phyloP scores from a whole-genome alignment of 352 stramenopile genomes.

The Aphanomyces euteiches region DNA sequence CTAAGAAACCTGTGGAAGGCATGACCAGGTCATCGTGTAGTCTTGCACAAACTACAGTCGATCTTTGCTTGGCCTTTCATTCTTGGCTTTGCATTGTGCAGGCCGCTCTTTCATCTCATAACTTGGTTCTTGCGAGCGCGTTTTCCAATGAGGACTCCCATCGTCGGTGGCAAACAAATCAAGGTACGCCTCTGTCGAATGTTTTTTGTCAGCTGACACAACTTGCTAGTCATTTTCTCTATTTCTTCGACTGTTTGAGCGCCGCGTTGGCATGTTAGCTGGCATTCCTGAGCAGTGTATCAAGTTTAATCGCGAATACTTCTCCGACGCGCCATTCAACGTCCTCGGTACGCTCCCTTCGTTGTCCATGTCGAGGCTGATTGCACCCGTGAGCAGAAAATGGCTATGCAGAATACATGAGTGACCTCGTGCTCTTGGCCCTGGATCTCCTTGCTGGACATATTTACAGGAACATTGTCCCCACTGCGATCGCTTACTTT shows the following conservation, averaged over 20 bases:
- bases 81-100: background rate
- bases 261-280: conserved; percentile 38
- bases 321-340: conserved; percentile 12
- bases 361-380: background rate
- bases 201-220: conserved; percentile 19
- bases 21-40: background rate
- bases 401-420: conserved; percentile 22
- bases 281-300: conserved; percentile 25
- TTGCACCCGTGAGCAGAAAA: conserved; percentile 1
- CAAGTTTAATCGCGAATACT: conserved; percentile 19
- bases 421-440: conserved; percentile 7
- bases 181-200: conserved; percentile 35
- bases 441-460: conserved; percentile 3
- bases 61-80: conserved; percentile 12
- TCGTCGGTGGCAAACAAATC: conserved; percentile 37
- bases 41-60: background rate
- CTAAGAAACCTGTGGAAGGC: too few species aligned
- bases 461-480: conserved; percentile 33
- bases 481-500: conserved; percentile 9
- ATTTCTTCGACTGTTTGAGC: conserved; percentile 41
- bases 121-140: conserved; percentile 1
- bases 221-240: conserved; percentile 39
- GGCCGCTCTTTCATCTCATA: background rate
- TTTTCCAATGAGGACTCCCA: conserved; percentile 33
- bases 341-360: conserved; percentile 1